phyloP scores from a whole-genome alignment of 495 filamentous ascomycete species.

The Penicillium cinerascens region DNA sequence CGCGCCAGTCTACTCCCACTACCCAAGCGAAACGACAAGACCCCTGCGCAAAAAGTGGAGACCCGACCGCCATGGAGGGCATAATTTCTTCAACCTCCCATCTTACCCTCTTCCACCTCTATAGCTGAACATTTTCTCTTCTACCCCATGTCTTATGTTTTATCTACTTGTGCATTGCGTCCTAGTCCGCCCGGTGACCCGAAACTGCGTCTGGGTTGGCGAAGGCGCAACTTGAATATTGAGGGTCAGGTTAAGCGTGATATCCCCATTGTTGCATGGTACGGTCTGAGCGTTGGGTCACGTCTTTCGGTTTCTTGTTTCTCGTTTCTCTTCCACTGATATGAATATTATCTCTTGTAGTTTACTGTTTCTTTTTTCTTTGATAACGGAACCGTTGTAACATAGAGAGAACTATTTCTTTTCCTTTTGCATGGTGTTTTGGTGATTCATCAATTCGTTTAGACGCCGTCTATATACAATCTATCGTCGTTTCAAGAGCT shows the following conservation, averaged over 20 bases:
- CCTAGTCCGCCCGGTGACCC: conserved; percentile 3
- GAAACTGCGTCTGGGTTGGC: not conserved
- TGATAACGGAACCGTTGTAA: conserved; percentile 2
- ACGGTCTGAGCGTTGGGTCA: conserved; percentile 27
- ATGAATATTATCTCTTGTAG: conserved; percentile 23
- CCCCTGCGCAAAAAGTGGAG: conserved; percentile 28
- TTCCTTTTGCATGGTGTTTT: not conserved
- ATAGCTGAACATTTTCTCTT: conserved; percentile 9
- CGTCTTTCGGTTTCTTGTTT: conserved; percentile 8
- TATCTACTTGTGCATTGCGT: conserved; percentile 13
- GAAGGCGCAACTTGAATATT: conserved; percentile 10
- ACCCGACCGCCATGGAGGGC: conserved; percentile 41
- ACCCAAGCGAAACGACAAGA: conserved; percentile 31
- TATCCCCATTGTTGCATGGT: conserved; percentile 33
- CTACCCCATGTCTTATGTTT: conserved; percentile 7
- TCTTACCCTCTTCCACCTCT: not conserved
- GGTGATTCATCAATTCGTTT: conserved; percentile 3
- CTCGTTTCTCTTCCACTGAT: conserved; percentile 11
- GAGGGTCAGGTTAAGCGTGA: conserved; percentile 28
- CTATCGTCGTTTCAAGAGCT: not conserved
- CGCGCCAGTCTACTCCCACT: conserved; percentile 49
- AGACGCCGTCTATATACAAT: conserved; percentile 4
- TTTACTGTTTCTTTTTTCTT: conserved; percentile 7
- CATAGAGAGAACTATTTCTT: too few relatives aligned
- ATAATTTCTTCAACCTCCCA: conserved; percentile 5